Conservation (phyloP, 139 green algal species). For the Chlamydomonas eustigma region DNA sequence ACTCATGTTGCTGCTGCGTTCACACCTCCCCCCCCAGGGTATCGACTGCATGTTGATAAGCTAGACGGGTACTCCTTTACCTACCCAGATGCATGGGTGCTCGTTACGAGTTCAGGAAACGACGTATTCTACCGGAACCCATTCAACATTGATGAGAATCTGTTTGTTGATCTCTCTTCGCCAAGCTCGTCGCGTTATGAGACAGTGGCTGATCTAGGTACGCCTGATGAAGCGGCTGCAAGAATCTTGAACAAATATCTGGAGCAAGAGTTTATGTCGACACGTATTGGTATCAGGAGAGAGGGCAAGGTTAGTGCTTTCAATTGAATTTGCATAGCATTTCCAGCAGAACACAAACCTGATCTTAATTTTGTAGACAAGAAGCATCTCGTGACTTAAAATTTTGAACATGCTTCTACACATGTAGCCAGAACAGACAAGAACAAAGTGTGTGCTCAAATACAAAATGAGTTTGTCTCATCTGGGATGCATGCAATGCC, state of each 20-base stretch:
- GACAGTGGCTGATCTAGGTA: constrained; percentile 74
- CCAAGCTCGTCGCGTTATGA: constrained; percentile 70
- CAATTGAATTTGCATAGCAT: no score
- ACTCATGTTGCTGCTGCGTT: constrained; percentile 16
- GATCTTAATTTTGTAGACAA: no score
- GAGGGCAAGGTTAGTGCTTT: constrained; percentile 34
- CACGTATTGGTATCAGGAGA: constrained; percentile 65
- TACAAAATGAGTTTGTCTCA: no score
- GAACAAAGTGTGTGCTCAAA: no score
- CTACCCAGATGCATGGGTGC: constrained; percentile 49
- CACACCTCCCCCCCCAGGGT: constrained; percentile 43
- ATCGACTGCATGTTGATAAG: constrained; percentile 58
- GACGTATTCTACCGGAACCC: constrained; percentile 88
- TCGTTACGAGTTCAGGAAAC: constrained; percentile 79
- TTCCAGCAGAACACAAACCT: no score
- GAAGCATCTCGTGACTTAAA: no score
- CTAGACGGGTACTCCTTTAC: constrained; percentile 86
- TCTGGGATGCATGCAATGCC: no score
- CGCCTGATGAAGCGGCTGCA: constrained; percentile 67
- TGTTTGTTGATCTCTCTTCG: constrained; percentile 89
- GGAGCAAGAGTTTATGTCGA: constrained; percentile 93
- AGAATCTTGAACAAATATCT: constrained; percentile 70
- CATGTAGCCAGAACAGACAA: no score
- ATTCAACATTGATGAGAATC: constrained; percentile 79
- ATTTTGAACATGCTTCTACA: no score